Evolutionary conservation across 1,284 basidiomycete genomes (phyloP).

Genomic region (Malassezia furfur): DNA sequence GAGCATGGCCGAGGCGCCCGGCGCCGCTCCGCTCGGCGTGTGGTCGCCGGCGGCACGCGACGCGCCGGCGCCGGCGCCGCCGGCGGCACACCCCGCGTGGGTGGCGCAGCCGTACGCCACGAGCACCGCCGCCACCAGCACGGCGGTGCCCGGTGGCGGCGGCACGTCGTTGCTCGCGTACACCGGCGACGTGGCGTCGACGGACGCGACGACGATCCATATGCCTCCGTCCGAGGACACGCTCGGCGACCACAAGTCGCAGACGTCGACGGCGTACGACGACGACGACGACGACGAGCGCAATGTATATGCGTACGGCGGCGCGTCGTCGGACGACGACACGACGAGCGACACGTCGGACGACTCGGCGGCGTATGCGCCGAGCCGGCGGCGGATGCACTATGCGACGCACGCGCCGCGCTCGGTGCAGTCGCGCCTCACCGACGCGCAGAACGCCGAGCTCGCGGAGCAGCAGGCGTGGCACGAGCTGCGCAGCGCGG

Average conservation of each 20-base stretch:
- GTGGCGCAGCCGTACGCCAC: no score
- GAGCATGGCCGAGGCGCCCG: neutral
- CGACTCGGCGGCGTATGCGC: no score
- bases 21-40: neutral
- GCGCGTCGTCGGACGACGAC: no score
- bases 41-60: neutral
- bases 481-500: conserved; percentile 6
- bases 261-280: no score
- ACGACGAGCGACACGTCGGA: no score
- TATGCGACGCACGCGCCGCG: neutral
- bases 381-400: neutral
- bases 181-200: no score
- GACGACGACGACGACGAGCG: no score
- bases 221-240: neutral
- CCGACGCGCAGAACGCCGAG: conserved; percentile 3
- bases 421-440: neutral
- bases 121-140: no score
- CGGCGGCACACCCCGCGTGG: neutral
- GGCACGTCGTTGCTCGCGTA: no score
- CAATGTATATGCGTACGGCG: no score
- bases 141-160: no score
- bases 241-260: no score
- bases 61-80: neutral
- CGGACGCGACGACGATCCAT: neutral
- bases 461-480: conserved; percentile 8